These are phyloP conservation scores for Hypoxylon sp. DNA, from an alignment of 2,329 filamentous ascomycete species.

Conservation along the genomic window DNA sequence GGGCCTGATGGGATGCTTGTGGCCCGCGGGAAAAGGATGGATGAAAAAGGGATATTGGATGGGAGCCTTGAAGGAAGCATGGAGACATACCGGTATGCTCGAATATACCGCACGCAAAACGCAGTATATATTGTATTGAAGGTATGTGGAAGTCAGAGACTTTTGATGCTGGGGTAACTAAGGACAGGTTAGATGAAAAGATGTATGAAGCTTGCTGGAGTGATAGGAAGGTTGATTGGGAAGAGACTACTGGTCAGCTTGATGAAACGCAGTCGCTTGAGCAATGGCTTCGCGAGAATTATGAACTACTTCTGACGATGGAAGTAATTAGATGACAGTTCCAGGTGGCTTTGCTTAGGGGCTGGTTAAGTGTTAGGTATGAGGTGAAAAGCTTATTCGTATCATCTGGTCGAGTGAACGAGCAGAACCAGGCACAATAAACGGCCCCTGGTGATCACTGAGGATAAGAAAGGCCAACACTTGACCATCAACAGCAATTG, in stretches of 20 bases:
- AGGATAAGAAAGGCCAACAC: not conserved
- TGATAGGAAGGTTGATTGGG: not conserved
- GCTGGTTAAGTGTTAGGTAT: not conserved
- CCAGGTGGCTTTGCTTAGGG: not conserved
- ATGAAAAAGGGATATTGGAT: not conserved
- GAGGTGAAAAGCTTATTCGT: not conserved
- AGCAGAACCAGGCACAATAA: not conserved
- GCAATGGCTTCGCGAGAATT: not conserved
- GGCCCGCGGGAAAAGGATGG: not conserved
- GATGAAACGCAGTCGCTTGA: not conserved
- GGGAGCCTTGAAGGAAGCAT: not conserved
- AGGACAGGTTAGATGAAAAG: conserved; percentile 1
- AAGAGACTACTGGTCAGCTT: not conserved
- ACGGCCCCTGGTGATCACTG: not conserved
- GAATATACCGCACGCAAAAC: not conserved
- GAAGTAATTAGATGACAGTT: not conserved
- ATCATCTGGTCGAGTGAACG: not conserved
- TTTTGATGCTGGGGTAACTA: conserved; percentile 7
- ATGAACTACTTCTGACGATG: not conserved
- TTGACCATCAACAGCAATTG: not conserved
- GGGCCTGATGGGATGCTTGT: not conserved
- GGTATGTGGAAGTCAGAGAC: not conserved
- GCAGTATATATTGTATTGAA: conserved; percentile 3
- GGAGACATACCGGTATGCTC: conserved; percentile 4
- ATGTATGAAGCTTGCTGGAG: not conserved